Percentiles rank a stretch among this genome's conserved stretches.
These are phyloP conservation scores for Trypanosoma scelopori DNA, from an alignment of 208 protist genomes.

Conservation along the genomic window DNA sequence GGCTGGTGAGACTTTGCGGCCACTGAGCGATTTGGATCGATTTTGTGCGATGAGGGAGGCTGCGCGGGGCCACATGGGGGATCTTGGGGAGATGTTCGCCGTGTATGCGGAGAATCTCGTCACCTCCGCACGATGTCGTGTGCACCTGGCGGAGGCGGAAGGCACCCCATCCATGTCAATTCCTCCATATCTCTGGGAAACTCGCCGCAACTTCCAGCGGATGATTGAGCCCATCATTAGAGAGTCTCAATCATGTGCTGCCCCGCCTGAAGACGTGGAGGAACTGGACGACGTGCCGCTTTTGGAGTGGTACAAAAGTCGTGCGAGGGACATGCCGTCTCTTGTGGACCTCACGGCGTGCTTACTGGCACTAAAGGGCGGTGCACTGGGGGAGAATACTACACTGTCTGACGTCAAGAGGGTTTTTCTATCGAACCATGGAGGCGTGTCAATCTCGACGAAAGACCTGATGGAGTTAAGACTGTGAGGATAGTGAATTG, in stretches of 20 bases:
- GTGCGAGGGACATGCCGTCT: neutral
- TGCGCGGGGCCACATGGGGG: constrained; percentile 14
- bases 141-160: constrained; percentile 4
- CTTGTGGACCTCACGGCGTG: constrained; percentile 22
- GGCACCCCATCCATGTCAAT: neutral
- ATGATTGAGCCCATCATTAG: constrained; percentile 2
- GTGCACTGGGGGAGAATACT: constrained; percentile 11
- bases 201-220: constrained; percentile 9
- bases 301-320: neutral
- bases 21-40: constrained; percentile 2
- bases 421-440: constrained; percentile 6
- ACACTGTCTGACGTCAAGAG: neutral
- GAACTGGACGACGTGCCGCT: constrained; percentile 4
- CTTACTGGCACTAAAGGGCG: constrained; percentile 23
- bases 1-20: neutral
- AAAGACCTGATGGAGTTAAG: constrained; percentile 7
- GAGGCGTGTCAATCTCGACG: neutral
- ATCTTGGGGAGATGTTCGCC: constrained; percentile 15
- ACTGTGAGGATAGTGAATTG: neutral
- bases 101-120: constrained; percentile 7
- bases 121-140: constrained; percentile 11
- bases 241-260: neutral
- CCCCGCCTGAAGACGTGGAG: neutral
- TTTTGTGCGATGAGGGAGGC: constrained; percentile 4
- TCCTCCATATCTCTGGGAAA: constrained; percentile 31